phyloP scores from a whole-genome alignment of 2,329 filamentous ascomycete species.

The Raffaelea arxii region DNA sequence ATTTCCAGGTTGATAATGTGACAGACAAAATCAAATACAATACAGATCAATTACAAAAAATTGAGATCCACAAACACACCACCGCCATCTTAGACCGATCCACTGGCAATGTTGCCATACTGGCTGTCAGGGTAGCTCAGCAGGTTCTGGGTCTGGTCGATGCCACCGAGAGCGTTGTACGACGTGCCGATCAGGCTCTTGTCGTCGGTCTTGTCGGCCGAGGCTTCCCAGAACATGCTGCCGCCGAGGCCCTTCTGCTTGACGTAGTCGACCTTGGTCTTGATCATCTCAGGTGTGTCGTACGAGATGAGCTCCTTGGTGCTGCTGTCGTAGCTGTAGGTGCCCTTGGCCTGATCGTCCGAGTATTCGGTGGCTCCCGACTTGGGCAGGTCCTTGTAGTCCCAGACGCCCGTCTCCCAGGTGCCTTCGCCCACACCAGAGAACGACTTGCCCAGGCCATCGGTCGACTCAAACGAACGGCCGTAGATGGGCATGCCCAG shows the following conservation, averaged over 20 bases:
- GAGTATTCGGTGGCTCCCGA: constrained; percentile 46
- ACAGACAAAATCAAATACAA: no score
- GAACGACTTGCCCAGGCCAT: constrained; percentile 56
- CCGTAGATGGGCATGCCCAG: constrained; percentile 76
- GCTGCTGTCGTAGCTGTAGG: constrained; percentile 58
- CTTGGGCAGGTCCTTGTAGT: constrained; percentile 68
- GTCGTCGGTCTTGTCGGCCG: constrained; percentile 50
- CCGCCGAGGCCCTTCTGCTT: constrained; percentile 55
- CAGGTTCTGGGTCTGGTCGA: constrained; percentile 38
- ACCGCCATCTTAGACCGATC: background rate
- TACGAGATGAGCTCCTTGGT: constrained; percentile 61
- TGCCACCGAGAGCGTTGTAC: constrained; percentile 29
- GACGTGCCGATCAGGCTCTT: constrained; percentile 50
- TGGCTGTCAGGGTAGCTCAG: constrained; percentile 42
- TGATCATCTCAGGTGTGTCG: constrained; percentile 51
- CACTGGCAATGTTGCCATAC: constrained; percentile 41
- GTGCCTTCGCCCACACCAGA: constrained; percentile 55
- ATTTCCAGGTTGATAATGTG: no score
- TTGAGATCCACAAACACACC: no score
- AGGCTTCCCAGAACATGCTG: constrained; percentile 81
- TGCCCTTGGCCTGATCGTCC: constrained; percentile 50
- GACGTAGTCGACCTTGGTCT: constrained; percentile 57
- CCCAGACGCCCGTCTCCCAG: constrained; percentile 68
- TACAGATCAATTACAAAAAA: no score
- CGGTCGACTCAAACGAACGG: constrained; percentile 54